Conservation (phyloP, 306 rosid species). For the Vigna reflexopilosa region DNA sequence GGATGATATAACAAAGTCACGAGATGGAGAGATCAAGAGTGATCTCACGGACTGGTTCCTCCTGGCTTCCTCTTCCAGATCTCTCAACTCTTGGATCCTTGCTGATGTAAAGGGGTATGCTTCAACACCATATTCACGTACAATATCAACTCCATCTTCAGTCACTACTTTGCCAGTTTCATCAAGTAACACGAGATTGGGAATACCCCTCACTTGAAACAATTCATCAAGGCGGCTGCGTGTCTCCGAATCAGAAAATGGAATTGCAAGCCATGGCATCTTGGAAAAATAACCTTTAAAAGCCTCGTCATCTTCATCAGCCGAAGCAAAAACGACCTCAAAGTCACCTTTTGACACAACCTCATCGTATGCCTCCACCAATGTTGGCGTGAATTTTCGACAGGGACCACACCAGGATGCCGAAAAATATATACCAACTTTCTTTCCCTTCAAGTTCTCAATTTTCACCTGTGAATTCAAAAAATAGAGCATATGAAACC, state of each 20-base stretch:
- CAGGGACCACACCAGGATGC: conserved; percentile 83
- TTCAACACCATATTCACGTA: conserved; percentile 61
- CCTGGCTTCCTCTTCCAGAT: conserved; percentile 58
- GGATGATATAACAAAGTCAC: conserved; percentile 66
- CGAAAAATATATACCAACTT: conserved; percentile 68
- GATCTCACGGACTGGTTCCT: conserved; percentile 63
- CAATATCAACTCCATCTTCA: conserved; percentile 48
- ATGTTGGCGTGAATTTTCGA: conserved; percentile 59
- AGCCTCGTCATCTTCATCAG: conserved; percentile 64
- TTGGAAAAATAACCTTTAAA: conserved; percentile 68
- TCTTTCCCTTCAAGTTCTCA: conserved; percentile 75
- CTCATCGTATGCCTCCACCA: conserved; percentile 64
- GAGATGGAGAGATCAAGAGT: conserved; percentile 56
- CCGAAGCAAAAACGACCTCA: conserved; percentile 63
- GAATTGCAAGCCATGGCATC: conserved; percentile 88
- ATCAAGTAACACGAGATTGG: conserved; percentile 62
- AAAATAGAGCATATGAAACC: conserved; percentile 24
- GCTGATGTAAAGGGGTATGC: conserved; percentile 65
- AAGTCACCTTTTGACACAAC: conserved; percentile 60
- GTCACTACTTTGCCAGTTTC: conserved; percentile 61
- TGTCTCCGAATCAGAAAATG: conserved; percentile 65
- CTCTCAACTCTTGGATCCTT: conserved; percentile 59
- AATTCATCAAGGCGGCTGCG: conserved; percentile 52
- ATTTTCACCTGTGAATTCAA: conserved; percentile 60
- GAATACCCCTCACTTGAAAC: conserved; percentile 68